Percentiles rank a stretch among this genome's conserved stretches.
These are phyloP conservation scores for Rhododendron henanense DNA, from an alignment of 148 eudicot genomes.

Conservation along the genomic window DNA sequence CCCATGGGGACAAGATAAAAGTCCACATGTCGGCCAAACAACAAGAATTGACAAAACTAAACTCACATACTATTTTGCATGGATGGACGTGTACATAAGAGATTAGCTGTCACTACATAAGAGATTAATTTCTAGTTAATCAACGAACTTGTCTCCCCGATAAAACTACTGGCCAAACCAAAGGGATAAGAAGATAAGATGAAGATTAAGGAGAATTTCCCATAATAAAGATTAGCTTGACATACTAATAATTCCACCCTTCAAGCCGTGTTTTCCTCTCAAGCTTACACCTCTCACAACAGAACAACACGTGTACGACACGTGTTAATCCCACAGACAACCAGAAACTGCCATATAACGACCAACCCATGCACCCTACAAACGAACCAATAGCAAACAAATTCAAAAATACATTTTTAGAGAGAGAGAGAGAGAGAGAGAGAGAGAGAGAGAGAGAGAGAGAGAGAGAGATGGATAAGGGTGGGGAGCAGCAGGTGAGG, in stretches of 20 bases:
- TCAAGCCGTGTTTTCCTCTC: slow-evolving; percentile 4
- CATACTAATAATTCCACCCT: background rate
- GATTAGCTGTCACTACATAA: too few species aligned
- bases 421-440: too few species aligned
- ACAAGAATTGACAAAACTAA: too few species aligned
- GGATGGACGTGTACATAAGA: too few species aligned
- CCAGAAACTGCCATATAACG: background rate
- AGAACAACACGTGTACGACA: background rate
- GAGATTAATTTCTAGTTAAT: background rate
- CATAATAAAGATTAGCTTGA: background rate
- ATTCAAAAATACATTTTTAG: background rate
- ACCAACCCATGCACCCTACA: background rate
- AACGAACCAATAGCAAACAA: background rate
- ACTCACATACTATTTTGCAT: too few species aligned
- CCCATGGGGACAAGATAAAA: too few species aligned
- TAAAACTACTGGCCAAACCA: background rate
- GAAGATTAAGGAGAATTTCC: background rate
- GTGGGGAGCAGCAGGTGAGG: slow-evolving; percentile 17
- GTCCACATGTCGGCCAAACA: too few species aligned
- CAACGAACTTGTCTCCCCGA: background rate
- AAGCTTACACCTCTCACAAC: slow-evolving; percentile 10
- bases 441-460: background rate
- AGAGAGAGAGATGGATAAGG: slow-evolving; percentile 23
- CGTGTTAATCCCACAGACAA: background rate
- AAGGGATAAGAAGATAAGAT: background rate